Evolutionary conservation across 2,329 filamentous ascomycete genomes (phyloP), one percentile per base, ranked within the genome.

Genomic region (Akanthomyces dipterigenus): DNA sequence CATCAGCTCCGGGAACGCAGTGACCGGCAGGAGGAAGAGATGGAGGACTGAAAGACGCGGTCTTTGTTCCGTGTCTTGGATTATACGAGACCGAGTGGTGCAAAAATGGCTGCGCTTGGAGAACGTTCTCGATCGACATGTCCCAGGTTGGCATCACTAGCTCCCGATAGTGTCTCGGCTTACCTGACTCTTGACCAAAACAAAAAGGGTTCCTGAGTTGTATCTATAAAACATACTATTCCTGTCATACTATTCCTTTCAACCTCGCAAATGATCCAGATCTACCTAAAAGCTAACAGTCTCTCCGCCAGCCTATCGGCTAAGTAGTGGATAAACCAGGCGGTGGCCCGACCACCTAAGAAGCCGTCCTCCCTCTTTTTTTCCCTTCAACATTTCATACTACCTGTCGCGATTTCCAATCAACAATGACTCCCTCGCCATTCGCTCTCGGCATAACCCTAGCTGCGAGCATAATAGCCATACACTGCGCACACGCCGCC

Each of bases 261-360:
- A n/a, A n/a, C n/a, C n/a, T n/a, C n/a, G n/a, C n/a, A n/a, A n/a
- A n/a, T n/a, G n/a, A n/a, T n/a, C n/a, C n/a, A n/a, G n/a, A n/a
- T n/a, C n/a, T n/a, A n/a, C n/a, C n/a, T n/a, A n/a, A n/a, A n/a
- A n/a, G n/a, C n/a, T n/a, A n/a, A n/a, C n/a, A n/a, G n/a, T n/a
- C n/a, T n/a, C 2, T 63, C 67, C 0, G 63, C 67, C 9, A 22
- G 14, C 5, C n/a, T n/a, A n/a, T n/a, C 7, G 2, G 31, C 11
- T 34, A 9, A 9, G 1, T 34, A 34, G 31, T 34, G 31, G 31
- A 34, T 3, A 34, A 9, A 8, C 31, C 8, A 7, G 31, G 31
- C 31, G 31, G 31, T 34, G 7, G 53, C 49, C 49, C 2, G 16
- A 36, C 28, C 20, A n/a, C n/a, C n/a, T n/a, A 36, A 36, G 54